A percentile compares a stretch with the other conserved stretches of the same genome.
Evolutionary conservation across 129 eudicot genomes (phyloP).

Genomic region (Helichrysum umbraculigerum): DNA sequence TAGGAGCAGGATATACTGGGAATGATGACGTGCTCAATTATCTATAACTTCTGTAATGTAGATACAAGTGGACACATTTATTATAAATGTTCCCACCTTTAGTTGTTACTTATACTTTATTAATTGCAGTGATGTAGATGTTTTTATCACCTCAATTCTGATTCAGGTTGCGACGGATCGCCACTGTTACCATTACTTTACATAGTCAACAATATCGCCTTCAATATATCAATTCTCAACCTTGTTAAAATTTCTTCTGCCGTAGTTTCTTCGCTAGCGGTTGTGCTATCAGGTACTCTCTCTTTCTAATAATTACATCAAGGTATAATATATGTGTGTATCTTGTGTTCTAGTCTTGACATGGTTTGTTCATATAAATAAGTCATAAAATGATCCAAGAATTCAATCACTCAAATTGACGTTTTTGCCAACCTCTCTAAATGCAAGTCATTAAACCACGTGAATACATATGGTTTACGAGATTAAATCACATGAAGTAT

Average conservation of each 20-base stretch:
- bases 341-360: background rate
- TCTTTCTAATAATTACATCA: conserved; percentile 12
- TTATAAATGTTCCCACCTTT: background rate
- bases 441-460: background rate
- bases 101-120: conserved; percentile 1
- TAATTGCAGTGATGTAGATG: background rate
- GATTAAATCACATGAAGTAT: background rate
- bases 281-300: conserved; percentile 68
- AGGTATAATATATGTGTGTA: background rate
- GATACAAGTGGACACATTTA: background rate
- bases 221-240: conserved; percentile 78
- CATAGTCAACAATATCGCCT: conserved; percentile 67
- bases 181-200: conserved; percentile 80
- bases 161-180: conserved; percentile 87
- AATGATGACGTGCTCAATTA: background rate
- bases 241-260: conserved; percentile 79
- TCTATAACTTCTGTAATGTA: background rate
- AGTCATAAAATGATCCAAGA: background rate
- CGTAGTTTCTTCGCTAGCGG: conserved; percentile 77
- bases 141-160: conserved; percentile 16
- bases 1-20: background rate
- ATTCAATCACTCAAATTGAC: background rate
- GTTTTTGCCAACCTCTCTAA: background rate
- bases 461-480: background rate
- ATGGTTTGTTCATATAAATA: background rate